A percentile compares a stretch with the other conserved stretches of the same genome.
These are phyloP conservation scores for Calvatia gigantea DNA, from an alignment of 768 basidiomycete species.

Conservation along the genomic window DNA sequence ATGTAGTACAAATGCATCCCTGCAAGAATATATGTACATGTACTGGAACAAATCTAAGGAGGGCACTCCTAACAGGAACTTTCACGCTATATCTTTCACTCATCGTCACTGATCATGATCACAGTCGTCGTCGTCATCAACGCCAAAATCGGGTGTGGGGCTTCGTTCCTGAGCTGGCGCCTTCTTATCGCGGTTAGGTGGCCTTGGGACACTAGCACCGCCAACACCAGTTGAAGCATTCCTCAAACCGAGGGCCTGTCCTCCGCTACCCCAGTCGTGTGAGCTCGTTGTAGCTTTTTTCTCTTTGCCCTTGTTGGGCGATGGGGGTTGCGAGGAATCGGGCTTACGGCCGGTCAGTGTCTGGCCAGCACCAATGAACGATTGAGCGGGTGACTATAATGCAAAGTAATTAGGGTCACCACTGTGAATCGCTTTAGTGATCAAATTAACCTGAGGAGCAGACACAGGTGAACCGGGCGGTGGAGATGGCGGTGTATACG, in stretches of 20 bases:
- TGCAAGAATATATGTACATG: slow-evolving; percentile 15
- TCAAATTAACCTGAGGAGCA: slow-evolving; percentile 25
- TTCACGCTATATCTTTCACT: slow-evolving; percentile 7
- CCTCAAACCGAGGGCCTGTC: slow-evolving; percentile 46
- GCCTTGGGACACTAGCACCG: slow-evolving; percentile 46
- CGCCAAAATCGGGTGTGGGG: slow-evolving; percentile 78
- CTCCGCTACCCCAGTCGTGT: slow-evolving; percentile 41
- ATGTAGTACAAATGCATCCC: slow-evolving; percentile 1
- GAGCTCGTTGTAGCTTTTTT: slow-evolving; percentile 41
- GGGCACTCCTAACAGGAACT: not conserved
- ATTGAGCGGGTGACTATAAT: slow-evolving; percentile 31
- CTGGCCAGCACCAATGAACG: slow-evolving; percentile 68
- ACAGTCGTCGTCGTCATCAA: slow-evolving; percentile 83
- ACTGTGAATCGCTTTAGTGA: too few species aligned
- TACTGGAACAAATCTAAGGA: slow-evolving; percentile 4
- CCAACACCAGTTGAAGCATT: slow-evolving; percentile 48
- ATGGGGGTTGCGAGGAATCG: slow-evolving; percentile 21
- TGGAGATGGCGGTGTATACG: slow-evolving; percentile 54
- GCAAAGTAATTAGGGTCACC: too few species aligned
- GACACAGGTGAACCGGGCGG: slow-evolving; percentile 27
- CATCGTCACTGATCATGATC: slow-evolving; percentile 80
- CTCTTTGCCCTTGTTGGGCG: slow-evolving; percentile 47
- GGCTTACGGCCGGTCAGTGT: slow-evolving; percentile 55
- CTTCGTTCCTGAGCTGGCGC: slow-evolving; percentile 46
- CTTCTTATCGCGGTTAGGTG: slow-evolving; percentile 36